Percentiles rank a stretch among this genome's conserved stretches.
These are phyloP conservation scores for Kluyveromyces marxianus DNA, from an alignment of 1,139 yeast species.

Conservation along the genomic window DNA sequence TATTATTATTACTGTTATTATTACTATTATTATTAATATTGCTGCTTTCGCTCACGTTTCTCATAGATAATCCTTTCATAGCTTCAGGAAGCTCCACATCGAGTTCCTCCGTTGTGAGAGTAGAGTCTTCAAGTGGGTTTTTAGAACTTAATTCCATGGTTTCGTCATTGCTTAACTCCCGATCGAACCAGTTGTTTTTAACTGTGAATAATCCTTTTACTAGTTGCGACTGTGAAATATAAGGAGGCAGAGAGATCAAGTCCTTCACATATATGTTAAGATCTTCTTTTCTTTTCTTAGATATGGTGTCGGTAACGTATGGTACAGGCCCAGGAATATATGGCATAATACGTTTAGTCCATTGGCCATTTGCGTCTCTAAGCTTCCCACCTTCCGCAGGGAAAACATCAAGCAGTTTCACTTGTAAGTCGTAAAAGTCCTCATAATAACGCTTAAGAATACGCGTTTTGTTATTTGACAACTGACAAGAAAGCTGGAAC, in stretches of 20 bases:
- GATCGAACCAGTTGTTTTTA: constrained; percentile 37
- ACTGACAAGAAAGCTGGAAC: constrained; percentile 66
- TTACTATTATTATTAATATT: no score
- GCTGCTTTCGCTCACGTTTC: no score
- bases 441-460: constrained; percentile 85
- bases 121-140: constrained; percentile 16
- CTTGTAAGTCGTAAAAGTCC: constrained; percentile 93
- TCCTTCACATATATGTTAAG: constrained; percentile 76
- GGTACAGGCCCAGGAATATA: constrained; percentile 95
- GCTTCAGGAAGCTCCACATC: constrained; percentile 18
- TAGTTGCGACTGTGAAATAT: constrained; percentile 63
- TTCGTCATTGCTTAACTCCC: constrained; percentile 25
- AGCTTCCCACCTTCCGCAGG: constrained; percentile 88
- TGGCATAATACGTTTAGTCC: constrained; percentile 73
- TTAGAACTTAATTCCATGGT: constrained; percentile 4
- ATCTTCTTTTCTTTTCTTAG: constrained; percentile 78
- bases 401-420: constrained; percentile 70
- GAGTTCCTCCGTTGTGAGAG: constrained; percentile 26
- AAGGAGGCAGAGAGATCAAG: constrained; percentile 64
- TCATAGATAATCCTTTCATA: constrained; percentile 22
- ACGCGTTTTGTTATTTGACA: constrained; percentile 63
- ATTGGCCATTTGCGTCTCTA: constrained; percentile 37
- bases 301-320: constrained; percentile 81
- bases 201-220: constrained; percentile 68
- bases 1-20: no score